Conservation (phyloP, 768 basidiomycete species). For the Hericium rajendrae region DNA sequence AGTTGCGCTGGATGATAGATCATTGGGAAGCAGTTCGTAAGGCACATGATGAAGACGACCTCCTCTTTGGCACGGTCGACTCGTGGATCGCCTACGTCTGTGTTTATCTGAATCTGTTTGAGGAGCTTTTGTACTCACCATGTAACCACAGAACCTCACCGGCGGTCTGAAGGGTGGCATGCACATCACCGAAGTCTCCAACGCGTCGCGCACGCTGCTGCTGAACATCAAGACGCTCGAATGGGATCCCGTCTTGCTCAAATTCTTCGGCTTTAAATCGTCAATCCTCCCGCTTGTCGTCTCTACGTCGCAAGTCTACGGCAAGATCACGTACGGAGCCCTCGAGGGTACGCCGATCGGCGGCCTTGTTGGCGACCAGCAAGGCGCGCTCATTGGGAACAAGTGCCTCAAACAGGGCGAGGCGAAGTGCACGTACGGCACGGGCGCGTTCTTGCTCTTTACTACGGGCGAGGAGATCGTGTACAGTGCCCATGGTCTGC, state of each 20-base stretch:
- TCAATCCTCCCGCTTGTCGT: slow-evolving; percentile 82
- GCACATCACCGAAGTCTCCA: slow-evolving; percentile 89
- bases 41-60: slow-evolving; percentile 73
- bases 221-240: slow-evolving; percentile 71
- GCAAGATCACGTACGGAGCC: slow-evolving; percentile 55
- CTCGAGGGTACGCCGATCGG: slow-evolving; percentile 76
- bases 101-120: neutral
- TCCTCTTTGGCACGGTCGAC: slow-evolving; percentile 92
- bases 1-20: slow-evolving; percentile 95
- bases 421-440: slow-evolving; percentile 98
- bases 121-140: neutral
- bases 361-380: slow-evolving; percentile 96
- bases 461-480: slow-evolving; percentile 87
- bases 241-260: slow-evolving; percentile 77
- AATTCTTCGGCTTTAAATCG: slow-evolving; percentile 75
- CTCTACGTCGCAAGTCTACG: slow-evolving; percentile 90
- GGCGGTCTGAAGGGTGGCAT: slow-evolving; percentile 62
- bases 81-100: slow-evolving; percentile 88
- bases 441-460: slow-evolving; percentile 93
- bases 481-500: slow-evolving; percentile 73
- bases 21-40: slow-evolving; percentile 64
- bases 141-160: slow-evolving; percentile 55
- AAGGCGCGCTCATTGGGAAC: slow-evolving; percentile 93
- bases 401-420: slow-evolving; percentile 88
- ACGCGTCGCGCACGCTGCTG: slow-evolving; percentile 92